Base-by-base conservation (phyloP, 1,139 yeast species). In the Saccharomyces pastorianus region DNA sequence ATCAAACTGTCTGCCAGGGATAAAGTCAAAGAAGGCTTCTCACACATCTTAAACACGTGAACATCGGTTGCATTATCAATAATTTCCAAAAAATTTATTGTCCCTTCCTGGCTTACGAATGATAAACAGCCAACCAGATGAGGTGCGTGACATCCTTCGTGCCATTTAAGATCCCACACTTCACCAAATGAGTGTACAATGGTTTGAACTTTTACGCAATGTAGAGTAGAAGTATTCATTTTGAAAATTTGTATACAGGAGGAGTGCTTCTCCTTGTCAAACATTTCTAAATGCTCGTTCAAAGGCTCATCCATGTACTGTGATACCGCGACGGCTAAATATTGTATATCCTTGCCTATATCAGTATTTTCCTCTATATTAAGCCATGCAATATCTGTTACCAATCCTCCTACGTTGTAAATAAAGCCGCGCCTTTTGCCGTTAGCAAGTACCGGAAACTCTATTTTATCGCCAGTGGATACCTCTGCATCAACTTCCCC, bases 61-160 rank as follows among this genome's bases (percentile, higher is more conserved):
- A 56, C 1, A 58, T 57, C 6, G 75, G 67, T 51, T 4, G 48
- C 46, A 9, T 60, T 48, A 59, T 47, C 58, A 48, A 51, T 55
- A 0, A 83, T 68, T 53, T 77, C 77, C 50, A 87, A 66, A 3
- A 85, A 65, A 53, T 84, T 82, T 4, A 83, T 69, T 3, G 73
- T 68, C 0, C 95, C 95, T 66, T 85, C 88, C 47, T 82, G 82
- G 60, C 81, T 83, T 0, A 77, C 74, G 14, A 83, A 84, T 1
- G 79, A 79, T 17, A 85, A 61, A 0, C 80, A 67, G 8, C 83
- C 72, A 1, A 71, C 56, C 5, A 64, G 53, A 6, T 70, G 60
- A 23, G 66, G 55, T 1, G 68, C 47, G 5, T 75, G 76, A 11
- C 53, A 58, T 2, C 71, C 63, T 11, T 75, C 75, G 34, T 77